These are phyloP conservation scores for Colletotrichum incanum DNA, from an alignment of 2,329 filamentous ascomycete genomes.

Conservation along the genomic window DNA sequence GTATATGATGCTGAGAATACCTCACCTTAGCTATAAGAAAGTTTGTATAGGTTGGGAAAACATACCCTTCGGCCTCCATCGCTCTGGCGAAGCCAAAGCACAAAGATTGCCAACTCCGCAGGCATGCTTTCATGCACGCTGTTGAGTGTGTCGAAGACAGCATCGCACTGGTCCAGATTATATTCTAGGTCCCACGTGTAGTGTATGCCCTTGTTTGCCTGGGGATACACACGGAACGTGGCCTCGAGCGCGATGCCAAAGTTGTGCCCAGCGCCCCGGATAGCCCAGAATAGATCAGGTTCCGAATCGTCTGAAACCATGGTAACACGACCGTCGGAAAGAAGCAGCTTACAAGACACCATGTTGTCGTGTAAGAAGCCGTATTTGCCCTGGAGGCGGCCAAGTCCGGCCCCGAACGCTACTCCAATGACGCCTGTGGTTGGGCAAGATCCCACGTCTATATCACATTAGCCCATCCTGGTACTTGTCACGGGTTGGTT, in stretches of 20 bases:
- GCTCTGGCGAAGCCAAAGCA: conserved; percentile 52
- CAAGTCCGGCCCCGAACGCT: conserved; percentile 52
- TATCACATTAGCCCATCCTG: not conserved
- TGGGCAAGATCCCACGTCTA: conserved; percentile 31
- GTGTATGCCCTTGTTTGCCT: conserved; percentile 48
- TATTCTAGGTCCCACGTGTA: conserved; percentile 49
- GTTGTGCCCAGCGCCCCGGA: conserved; percentile 66
- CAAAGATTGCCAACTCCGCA: conserved; percentile 49
- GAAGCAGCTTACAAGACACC: conserved; percentile 50
- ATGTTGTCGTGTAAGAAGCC: conserved; percentile 52
- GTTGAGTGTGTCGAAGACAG: conserved; percentile 54
- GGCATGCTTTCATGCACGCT: conserved; percentile 49
- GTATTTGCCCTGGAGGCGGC: conserved; percentile 47
- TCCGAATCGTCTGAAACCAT: conserved; percentile 47
- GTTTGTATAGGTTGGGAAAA: conserved; percentile 46
- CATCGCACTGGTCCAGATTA: conserved; percentile 48
- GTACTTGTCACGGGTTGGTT: no score
- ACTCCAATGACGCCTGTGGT: conserved; percentile 50
- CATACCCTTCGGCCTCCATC: conserved; percentile 42
- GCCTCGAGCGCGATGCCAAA: conserved; percentile 65
- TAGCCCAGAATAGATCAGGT: conserved; percentile 63
- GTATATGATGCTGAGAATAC: conserved; percentile 14
- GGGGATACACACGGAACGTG: conserved; percentile 57
- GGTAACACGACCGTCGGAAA: conserved; percentile 46
- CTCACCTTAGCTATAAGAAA: not conserved